phyloP scores from a whole-genome alignment of 106 monocot genomes.

The Narthecium ossifragum region DNA sequence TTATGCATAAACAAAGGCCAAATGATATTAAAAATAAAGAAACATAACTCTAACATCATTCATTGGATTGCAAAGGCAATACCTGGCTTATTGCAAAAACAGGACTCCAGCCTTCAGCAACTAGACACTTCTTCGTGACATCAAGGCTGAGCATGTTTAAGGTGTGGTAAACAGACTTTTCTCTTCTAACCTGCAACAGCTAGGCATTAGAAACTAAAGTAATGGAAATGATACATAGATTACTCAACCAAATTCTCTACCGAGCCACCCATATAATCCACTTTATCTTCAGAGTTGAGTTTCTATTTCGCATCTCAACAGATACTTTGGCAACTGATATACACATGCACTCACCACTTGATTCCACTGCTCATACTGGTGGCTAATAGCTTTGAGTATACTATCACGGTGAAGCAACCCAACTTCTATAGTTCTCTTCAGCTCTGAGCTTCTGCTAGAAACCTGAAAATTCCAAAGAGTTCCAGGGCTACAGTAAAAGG shows the following conservation, averaged over 20 bases:
- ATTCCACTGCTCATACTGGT: constrained; percentile 70
- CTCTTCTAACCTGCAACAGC: constrained; percentile 60
- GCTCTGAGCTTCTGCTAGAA: constrained; percentile 42
- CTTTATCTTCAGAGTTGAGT: too few species aligned
- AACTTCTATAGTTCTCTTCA: constrained; percentile 67
- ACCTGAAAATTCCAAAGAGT: constrained; percentile 46
- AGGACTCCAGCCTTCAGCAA: constrained; percentile 97
- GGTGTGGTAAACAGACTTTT: constrained; percentile 91
- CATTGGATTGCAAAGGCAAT: neutral
- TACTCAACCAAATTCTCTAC: too few species aligned
- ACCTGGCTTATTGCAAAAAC: constrained; percentile 73
- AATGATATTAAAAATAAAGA: neutral
- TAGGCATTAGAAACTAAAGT: constrained; percentile 2
- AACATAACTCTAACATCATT: neutral
- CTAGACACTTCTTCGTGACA: constrained; percentile 93
- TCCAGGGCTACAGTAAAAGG: too few species aligned
- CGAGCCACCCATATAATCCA: too few species aligned
- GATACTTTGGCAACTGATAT: neutral
- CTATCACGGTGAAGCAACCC: constrained; percentile 56
- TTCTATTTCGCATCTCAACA: too few species aligned
- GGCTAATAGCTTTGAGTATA: constrained; percentile 52
- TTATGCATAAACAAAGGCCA: too few species aligned
- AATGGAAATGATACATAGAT: too few species aligned
- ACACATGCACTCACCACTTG: constrained; percentile 29
- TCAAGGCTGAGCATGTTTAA: constrained; percentile 97